Percentiles rank a stretch among this genome's conserved stretches.
These are phyloP conservation scores for Daldinia vernicosa DNA, from an alignment of 495 filamentous ascomycete genomes.

Conservation along the genomic window DNA sequence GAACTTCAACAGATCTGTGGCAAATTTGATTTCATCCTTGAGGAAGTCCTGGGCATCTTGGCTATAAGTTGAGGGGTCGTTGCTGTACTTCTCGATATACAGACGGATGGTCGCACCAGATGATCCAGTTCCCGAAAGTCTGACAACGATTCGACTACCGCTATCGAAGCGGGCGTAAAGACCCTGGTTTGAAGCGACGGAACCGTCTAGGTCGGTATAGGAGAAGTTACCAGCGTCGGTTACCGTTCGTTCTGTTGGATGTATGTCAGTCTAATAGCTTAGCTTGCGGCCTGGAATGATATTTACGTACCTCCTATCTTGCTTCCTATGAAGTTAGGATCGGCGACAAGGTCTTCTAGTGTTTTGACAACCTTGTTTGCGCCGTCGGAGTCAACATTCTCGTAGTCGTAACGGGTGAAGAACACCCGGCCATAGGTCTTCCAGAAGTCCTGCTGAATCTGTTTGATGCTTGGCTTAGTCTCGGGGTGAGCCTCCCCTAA, in stretches of 20 bases:
- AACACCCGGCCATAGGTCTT: constrained; percentile 94
- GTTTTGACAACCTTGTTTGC: constrained; percentile 87
- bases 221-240: constrained; percentile 92
- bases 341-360: constrained; percentile 73
- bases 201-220: constrained; percentile 96
- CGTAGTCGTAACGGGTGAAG: constrained; percentile 99
- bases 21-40: constrained; percentile 83
- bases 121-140: constrained; percentile 92
- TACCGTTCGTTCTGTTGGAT: constrained; percentile 71
- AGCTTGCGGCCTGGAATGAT: neutral
- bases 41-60: constrained; percentile 93
- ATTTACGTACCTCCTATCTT: constrained; percentile 69
- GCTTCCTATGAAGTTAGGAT: constrained; percentile 79
- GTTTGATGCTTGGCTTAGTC: constrained; percentile 84
- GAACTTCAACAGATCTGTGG: constrained; percentile 84
- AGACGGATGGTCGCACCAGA: constrained; percentile 95
- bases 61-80: constrained; percentile 75
- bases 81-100: constrained; percentile 91
- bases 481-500: constrained; percentile 81
- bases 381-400: constrained; percentile 88
- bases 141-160: constrained; percentile 91
- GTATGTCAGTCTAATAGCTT: constrained; percentile 12
- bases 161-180: constrained; percentile 95
- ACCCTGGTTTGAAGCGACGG: constrained; percentile 94
- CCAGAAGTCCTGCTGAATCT: constrained; percentile 98